Conservation (phyloP, 2,329 filamentous ascomycete species). For the Xylariaceae sp. region DNA sequence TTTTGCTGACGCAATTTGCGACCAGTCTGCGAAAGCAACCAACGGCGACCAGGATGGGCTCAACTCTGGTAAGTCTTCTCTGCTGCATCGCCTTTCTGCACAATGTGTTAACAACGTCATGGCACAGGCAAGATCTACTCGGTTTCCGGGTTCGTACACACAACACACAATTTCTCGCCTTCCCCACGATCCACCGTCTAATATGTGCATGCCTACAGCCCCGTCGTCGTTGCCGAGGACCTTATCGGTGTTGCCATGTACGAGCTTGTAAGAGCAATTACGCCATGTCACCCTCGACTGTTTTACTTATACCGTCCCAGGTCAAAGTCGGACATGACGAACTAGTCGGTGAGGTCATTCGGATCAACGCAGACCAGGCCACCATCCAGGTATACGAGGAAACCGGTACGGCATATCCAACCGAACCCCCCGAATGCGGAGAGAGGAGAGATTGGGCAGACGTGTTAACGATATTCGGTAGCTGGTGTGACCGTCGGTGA, state of each 20-base stretch:
- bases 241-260: slow-evolving; percentile 99
- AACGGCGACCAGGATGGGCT: slow-evolving; percentile 30
- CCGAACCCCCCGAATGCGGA: too few species aligned
- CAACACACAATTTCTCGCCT: background rate
- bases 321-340: slow-evolving; percentile 88
- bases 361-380: slow-evolving; percentile 90
- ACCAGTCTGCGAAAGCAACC: slow-evolving; percentile 29
- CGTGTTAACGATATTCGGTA: slow-evolving; percentile 33
- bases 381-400: slow-evolving; percentile 99
- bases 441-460: too few species aligned
- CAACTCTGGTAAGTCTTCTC: slow-evolving; percentile 23
- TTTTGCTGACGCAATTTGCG: too few species aligned
- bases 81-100: background rate
- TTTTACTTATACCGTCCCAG: slow-evolving; percentile 38
- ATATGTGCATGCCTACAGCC: slow-evolving; percentile 43
- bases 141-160: slow-evolving; percentile 52
- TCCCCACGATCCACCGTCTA: slow-evolving; percentile 24
- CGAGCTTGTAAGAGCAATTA: slow-evolving; percentile 81
- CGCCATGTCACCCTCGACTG: background rate
- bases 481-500: slow-evolving; percentile 95
- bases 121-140: slow-evolving; percentile 55
- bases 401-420: slow-evolving; percentile 61
- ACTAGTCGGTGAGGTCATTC: slow-evolving; percentile 95
- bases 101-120: slow-evolving; percentile 12
- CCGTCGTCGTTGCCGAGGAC: slow-evolving; percentile 94